Percentiles rank a stretch among this genome's conserved stretches.
Conservation (phyloP, 192 early-diverging fungal species). For the Coemansia sp. region DNA sequence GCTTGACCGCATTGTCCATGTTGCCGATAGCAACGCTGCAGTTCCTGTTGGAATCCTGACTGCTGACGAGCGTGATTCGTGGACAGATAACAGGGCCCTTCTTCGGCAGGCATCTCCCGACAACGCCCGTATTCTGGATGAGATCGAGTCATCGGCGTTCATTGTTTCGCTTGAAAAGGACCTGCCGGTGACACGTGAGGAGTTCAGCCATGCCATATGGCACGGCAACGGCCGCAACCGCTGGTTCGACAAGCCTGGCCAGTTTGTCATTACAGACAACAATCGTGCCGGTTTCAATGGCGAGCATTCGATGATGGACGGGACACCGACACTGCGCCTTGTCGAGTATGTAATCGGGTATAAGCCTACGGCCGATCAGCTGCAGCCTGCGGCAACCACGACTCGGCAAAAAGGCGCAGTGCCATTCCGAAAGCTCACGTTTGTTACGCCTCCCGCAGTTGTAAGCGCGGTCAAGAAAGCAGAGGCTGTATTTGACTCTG, state of each 20-base stretch:
- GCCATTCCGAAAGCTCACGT: conserved; percentile 58
- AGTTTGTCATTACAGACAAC: conserved; percentile 96
- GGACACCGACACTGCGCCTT: conserved; percentile 83
- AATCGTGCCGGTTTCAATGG: conserved; percentile 94
- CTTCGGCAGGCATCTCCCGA: conserved; percentile 60
- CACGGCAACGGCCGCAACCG: conserved; percentile 93
- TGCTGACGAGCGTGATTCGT: conserved; percentile 86
- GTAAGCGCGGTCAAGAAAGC: conserved; percentile 62
- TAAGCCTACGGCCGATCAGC: conserved; percentile 53
- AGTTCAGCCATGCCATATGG: conserved; percentile 87
- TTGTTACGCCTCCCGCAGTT: conserved; percentile 62
- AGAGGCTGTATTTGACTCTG: conserved; percentile 68
- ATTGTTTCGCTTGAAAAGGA: conserved; percentile 86
- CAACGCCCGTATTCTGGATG: conserved; percentile 73
- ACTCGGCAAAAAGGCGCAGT: conserved; percentile 6
- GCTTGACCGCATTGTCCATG: conserved; percentile 62
- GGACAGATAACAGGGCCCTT: conserved; percentile 74
- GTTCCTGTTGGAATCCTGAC: conserved; percentile 85
- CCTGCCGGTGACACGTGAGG: conserved; percentile 83
- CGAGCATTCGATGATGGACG: conserved; percentile 96
- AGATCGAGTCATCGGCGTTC: conserved; percentile 90
- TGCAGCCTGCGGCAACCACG: not conserved
- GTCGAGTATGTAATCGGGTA: conserved; percentile 69
- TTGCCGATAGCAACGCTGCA: conserved; percentile 63
- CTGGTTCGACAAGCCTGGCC: conserved; percentile 95